Percentiles rank a stretch among this genome's conserved stretches.
phyloP scores from a whole-genome alignment of 2,329 filamentous ascomycete genomes.

The Fusarium sp. region DNA sequence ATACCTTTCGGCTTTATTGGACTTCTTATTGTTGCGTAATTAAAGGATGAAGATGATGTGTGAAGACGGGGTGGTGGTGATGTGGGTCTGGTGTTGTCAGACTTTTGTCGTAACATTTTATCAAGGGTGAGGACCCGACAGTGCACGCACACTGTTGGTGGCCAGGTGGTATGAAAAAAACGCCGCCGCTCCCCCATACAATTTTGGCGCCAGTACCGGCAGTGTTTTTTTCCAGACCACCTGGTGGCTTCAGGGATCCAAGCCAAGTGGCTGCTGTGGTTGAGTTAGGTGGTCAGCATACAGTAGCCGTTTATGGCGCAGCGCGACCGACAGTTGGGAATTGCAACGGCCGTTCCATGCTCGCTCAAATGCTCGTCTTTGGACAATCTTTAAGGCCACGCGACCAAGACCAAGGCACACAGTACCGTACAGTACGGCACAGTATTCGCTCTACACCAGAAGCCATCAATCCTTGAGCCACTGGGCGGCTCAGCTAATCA shows the following conservation, averaged over 20 bases:
- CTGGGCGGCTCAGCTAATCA: background rate
- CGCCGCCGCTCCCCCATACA: no score
- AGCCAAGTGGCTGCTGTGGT: background rate
- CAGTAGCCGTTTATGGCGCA: background rate
- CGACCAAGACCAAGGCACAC: background rate
- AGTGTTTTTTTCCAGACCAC: no score
- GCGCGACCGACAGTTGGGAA: background rate
- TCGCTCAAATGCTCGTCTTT: background rate
- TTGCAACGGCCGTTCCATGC: background rate
- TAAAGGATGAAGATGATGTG: no score
- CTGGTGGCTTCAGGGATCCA: background rate
- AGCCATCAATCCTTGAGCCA: background rate
- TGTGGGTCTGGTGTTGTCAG: no score
- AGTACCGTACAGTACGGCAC: background rate
- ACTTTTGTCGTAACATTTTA: no score
- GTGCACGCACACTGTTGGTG: background rate
- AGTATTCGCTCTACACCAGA: background rate
- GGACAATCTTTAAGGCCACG: background rate
- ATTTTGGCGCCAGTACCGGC: no score
- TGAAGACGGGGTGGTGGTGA: no score
- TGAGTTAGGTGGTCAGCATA: background rate
- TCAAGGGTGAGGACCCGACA: no score
- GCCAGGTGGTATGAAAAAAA: no score
- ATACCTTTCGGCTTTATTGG: no score
- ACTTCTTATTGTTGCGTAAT: no score